phyloP scores from a whole-genome alignment of 106 monocot species.

The Chionographis japonica region DNA sequence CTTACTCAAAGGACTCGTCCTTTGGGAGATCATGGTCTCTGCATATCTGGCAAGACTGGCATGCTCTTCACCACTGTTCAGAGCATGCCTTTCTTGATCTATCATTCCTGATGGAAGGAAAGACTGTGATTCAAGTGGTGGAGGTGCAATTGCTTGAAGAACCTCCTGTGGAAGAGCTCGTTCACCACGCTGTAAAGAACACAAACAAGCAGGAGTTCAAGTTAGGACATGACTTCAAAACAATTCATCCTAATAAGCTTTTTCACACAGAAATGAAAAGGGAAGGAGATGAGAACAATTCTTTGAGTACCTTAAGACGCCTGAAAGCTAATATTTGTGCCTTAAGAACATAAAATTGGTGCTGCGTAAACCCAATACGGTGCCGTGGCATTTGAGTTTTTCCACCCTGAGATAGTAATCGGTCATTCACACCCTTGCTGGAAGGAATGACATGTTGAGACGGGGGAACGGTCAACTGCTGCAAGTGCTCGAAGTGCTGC shows the following conservation, averaged over 20 bases:
- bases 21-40: slow-evolving; percentile 26
- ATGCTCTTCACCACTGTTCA: slow-evolving; percentile 39
- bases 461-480: slow-evolving; percentile 31
- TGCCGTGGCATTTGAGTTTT: slow-evolving; percentile 24
- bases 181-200: slow-evolving; percentile 69
- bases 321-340: slow-evolving; percentile 98
- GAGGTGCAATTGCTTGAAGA: slow-evolving; percentile 70
- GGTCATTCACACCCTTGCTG: slow-evolving; percentile 16
- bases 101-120: slow-evolving; percentile 11
- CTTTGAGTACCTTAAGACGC: slow-evolving; percentile 63
- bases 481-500: slow-evolving; percentile 43
- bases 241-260: no score
- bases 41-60: slow-evolving; percentile 23
- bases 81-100: slow-evolving; percentile 28
- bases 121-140: slow-evolving; percentile 51
- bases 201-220: background rate
- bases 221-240: no score
- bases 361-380: slow-evolving; percentile 69
- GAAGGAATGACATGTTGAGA: slow-evolving; percentile 22
- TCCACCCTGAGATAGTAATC: slow-evolving; percentile 31
- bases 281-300: background rate
- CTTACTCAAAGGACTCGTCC: slow-evolving; percentile 16
- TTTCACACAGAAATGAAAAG: background rate
- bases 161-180: slow-evolving; percentile 78
- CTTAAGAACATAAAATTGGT: slow-evolving; percentile 92